Base-by-base conservation (phyloP, 192 early-diverging fungal genomes). In the Gamsiella multidivaricata region DNA sequence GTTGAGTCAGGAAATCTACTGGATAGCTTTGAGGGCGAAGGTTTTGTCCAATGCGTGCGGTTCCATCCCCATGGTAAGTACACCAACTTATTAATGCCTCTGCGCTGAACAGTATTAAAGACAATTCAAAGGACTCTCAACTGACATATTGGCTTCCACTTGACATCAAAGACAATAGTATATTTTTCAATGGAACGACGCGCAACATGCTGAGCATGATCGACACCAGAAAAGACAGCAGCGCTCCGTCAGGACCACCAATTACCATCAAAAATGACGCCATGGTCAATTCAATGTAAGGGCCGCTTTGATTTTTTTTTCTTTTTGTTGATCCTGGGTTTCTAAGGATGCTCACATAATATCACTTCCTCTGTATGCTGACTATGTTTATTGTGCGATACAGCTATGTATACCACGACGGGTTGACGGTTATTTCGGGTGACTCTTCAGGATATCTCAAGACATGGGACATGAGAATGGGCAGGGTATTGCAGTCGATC, bases 371-470 rank as follows among this genome's bases (percentile, higher is more conserved):
- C n/a, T n/a, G n/a, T n/a, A n/a, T n/a, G n/a, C n/a, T n/a, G n/a
- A n/a, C n/a, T n/a, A n/a, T n/a, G n/a, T n/a, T n/a, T n/a, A n/a
- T n/a, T n/a, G n/a, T n/a, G n/a, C n/a, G n/a, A n/a, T n/a, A n/a
- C 51, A 78, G 74, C 14, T 78, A 92, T 69, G 90, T 93, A 10
- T 93, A 86, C 69, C 84, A 84, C 8, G 92, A 95, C 56, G 92
- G 90, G 18, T 56, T 84, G 20, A 86, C 88, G 57, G 90, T 94
- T 52, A 80, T 93, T 28, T 90, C 95, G 1, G 95, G 94, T 20
- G 96, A 98, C 80, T 91, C 92, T 9, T 71, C 85, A 2, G 96
- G 96, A n/a, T 88, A 86, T 59, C 68, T 98, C 14, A 97, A 97
- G 79, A 93, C 93, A 39, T 98, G 96, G 96, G 95, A 98, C 70